These are phyloP conservation scores for Halophytophthora batemanensis DNA, from an alignment of 352 stramenopile genomes.

Conservation along the genomic window DNA sequence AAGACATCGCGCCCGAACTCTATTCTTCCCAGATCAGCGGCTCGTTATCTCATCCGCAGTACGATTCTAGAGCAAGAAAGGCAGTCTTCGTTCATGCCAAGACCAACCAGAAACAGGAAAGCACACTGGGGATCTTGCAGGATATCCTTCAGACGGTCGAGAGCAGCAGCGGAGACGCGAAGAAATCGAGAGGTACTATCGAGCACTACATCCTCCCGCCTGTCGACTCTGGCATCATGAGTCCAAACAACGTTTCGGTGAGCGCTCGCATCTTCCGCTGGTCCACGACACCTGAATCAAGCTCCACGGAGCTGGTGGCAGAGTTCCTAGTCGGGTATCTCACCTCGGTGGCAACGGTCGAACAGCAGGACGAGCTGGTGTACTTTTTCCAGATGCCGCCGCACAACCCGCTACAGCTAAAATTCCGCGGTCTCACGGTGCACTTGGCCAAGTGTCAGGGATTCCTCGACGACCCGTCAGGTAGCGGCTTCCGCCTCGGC, in stretches of 20 bases:
- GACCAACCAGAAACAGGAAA: background rate
- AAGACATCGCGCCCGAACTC: constrained; percentile 25
- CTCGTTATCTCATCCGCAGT: too few relatives aligned
- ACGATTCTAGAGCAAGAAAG: background rate
- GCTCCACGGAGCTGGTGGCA: constrained; percentile 8
- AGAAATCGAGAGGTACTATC: background rate
- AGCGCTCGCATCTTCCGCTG: constrained; percentile 22
- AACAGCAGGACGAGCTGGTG: constrained; percentile 24
- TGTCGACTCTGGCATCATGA: constrained; percentile 1
- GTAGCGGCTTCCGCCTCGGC: constrained; percentile 18
- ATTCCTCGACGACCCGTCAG: constrained; percentile 12
- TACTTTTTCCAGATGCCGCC: constrained; percentile 33
- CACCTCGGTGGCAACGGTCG: constrained; percentile 7
- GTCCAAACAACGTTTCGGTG: constrained; percentile 10
- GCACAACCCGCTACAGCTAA: constrained; percentile 29
- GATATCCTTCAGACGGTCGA: constrained; percentile 15
- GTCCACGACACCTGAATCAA: background rate
- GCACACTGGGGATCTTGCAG: constrained; percentile 23
- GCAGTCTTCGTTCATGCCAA: background rate
- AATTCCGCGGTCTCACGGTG: constrained; percentile 12
- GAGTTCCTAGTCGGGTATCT: constrained; percentile 30
- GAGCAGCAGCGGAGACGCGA: constrained; percentile 1
- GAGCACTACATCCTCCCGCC: constrained; percentile 30
- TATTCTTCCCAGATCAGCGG: too few relatives aligned
- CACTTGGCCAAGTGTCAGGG: constrained; percentile 18